A percentile compares a stretch with the other conserved stretches of the same genome.
Evolutionary conservation across 345 rosid genomes (phyloP).

Genomic region (Melastoma malabathricum): DNA sequence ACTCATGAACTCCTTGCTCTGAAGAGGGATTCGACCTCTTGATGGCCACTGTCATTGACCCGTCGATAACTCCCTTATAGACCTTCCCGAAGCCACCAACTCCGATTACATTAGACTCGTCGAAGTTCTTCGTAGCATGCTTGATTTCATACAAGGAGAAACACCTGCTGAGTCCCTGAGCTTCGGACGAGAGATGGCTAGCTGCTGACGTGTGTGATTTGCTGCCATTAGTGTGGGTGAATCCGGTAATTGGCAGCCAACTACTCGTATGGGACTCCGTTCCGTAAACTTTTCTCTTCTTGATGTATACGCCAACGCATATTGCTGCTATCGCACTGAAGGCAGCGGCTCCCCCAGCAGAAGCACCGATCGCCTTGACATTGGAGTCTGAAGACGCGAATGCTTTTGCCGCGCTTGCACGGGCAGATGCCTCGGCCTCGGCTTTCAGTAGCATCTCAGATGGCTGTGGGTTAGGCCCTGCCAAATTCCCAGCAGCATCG

Average conservation of each 20-base stretch:
- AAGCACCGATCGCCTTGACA: slow-evolving; percentile 24
- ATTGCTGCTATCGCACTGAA: slow-evolving; percentile 41
- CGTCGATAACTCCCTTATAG: slow-evolving; percentile 58
- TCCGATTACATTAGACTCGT: slow-evolving; percentile 57
- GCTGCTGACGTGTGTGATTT: slow-evolving; percentile 39
- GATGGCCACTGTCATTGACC: slow-evolving; percentile 42
- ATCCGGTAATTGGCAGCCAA: slow-evolving; percentile 55
- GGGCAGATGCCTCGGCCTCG: slow-evolving; percentile 6
- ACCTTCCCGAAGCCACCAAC: slow-evolving; percentile 97
- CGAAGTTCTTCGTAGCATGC: slow-evolving; percentile 49
- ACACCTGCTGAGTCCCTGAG: slow-evolving; percentile 53
- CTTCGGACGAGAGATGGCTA: slow-evolving; percentile 39
- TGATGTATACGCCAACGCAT: slow-evolving; percentile 22
- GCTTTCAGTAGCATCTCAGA: slow-evolving; percentile 38
- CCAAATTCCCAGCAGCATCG: slow-evolving; percentile 28
- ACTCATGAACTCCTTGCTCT: slow-evolving; percentile 74
- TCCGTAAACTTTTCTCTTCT: slow-evolving; percentile 17
- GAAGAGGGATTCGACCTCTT: slow-evolving; percentile 69
- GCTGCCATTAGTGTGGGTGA: slow-evolving; percentile 33
- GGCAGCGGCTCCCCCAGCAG: slow-evolving; percentile 46
- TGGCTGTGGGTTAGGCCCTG: slow-evolving; percentile 52
- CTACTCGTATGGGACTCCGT: slow-evolving; percentile 39
- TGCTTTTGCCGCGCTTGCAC: slow-evolving; percentile 10
- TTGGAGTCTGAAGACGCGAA: slow-evolving; percentile 1
- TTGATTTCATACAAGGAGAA: slow-evolving; percentile 52